A percentile compares a stretch with the other conserved stretches of the same genome.
Evolutionary conservation across 2,329 filamentous ascomycete species (phyloP).

Genomic region (Biscogniauxia marginata): DNA sequence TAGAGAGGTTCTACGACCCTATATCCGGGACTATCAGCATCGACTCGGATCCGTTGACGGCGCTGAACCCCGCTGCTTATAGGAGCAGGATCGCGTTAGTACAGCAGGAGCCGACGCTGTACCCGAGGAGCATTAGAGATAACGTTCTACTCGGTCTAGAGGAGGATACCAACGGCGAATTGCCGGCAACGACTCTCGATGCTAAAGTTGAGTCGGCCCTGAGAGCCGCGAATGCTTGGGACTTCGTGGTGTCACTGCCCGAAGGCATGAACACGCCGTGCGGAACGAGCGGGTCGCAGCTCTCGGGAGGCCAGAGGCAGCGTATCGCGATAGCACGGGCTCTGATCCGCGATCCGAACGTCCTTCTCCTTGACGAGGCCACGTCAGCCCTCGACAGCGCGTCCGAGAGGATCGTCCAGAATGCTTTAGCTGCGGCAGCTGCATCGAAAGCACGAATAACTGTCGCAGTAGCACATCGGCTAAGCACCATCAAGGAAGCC

Average conservation of each 20-base stretch:
- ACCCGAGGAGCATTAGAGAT: constrained; percentile 45
- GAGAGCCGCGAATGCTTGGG: constrained; percentile 57
- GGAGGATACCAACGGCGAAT: constrained; percentile 39
- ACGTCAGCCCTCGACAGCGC: constrained; percentile 66
- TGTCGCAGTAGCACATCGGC: constrained; percentile 44
- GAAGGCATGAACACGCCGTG: constrained; percentile 56
- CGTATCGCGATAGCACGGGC: constrained; percentile 68
- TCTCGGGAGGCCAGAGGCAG: constrained; percentile 71
- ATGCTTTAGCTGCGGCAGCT: constrained; percentile 51
- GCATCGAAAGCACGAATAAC: constrained; percentile 37
- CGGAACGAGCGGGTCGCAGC: constrained; percentile 60
- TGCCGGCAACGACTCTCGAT: not conserved
- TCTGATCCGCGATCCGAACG: constrained; percentile 59
- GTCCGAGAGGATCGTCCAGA: constrained; percentile 56
- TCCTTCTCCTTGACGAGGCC: constrained; percentile 69
- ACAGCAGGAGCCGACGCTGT: constrained; percentile 56
- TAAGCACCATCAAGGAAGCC: constrained; percentile 43
- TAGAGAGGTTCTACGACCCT: constrained; percentile 46
- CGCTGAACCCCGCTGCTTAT: constrained; percentile 49
- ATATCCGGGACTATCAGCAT: constrained; percentile 46
- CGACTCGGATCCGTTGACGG: constrained; percentile 39
- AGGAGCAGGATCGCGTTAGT: constrained; percentile 54
- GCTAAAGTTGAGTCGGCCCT: constrained; percentile 55
- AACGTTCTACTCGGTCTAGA: constrained; percentile 50
- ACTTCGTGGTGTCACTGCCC: constrained; percentile 53